A percentile compares a stretch with the other conserved stretches of the same genome.
These are phyloP conservation scores for Zygosaccharomyces sapae DNA, from an alignment of 1,139 yeast species.

Conservation along the genomic window DNA sequence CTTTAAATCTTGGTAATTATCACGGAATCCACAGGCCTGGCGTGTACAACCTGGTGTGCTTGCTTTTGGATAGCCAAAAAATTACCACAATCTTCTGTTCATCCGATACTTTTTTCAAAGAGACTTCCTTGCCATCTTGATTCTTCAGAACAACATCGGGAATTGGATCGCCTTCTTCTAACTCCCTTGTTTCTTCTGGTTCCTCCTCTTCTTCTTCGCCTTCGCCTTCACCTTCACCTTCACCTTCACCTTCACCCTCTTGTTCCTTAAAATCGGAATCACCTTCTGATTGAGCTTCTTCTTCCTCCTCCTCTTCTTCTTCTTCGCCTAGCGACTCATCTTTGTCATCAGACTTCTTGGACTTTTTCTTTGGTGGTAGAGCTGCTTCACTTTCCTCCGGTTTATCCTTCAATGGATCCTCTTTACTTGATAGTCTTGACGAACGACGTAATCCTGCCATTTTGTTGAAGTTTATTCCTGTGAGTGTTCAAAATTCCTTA, in stretches of 20 bases:
- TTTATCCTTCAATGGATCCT: conserved; percentile 8
- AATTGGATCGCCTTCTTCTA: conserved; percentile 53
- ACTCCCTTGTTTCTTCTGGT: conserved; percentile 14
- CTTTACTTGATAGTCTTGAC: conserved; percentile 40
- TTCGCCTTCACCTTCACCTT: too few relatives aligned
- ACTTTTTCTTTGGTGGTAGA: conserved; percentile 4
- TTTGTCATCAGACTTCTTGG: conserved; percentile 1
- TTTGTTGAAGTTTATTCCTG: neutral
- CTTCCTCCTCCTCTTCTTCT: conserved; percentile 7
- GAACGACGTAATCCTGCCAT: conserved; percentile 57
- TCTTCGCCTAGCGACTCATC: conserved; percentile 3
- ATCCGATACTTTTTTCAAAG: conserved; percentile 46
- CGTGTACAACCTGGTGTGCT: conserved; percentile 94
- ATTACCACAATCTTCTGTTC: conserved; percentile 53
- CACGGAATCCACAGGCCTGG: conserved; percentile 87
- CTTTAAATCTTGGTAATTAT: conserved; percentile 52
- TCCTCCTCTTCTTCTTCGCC: too few relatives aligned
- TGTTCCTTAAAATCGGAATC: conserved; percentile 7
- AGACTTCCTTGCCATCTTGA: conserved; percentile 62
- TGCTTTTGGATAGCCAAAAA: conserved; percentile 86
- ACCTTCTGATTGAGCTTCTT: conserved; percentile 1
- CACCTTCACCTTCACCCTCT: too few relatives aligned
- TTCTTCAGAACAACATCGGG: conserved; percentile 62
- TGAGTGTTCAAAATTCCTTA: too few relatives aligned
- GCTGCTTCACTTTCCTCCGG: conserved; percentile 3